Percentiles rank a stretch among this genome's conserved stretches.
Conservation (phyloP, 108 stramenopile species). For the Cyclotella sp. region DNA sequence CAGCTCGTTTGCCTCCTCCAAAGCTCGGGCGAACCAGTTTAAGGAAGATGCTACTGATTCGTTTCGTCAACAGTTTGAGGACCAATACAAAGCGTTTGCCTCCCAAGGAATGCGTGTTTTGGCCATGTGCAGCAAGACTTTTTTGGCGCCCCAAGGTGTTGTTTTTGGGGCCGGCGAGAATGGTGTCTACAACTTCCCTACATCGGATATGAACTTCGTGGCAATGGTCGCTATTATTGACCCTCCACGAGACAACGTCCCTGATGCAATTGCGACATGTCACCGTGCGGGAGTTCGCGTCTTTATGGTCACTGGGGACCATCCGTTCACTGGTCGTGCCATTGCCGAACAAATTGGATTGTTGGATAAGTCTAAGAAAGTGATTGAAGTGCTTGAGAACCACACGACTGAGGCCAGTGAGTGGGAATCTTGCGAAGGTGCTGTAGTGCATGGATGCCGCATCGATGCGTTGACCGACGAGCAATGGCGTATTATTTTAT, state of each 20-base stretch:
- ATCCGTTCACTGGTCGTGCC: slow-evolving; percentile 91
- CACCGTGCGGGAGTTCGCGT: slow-evolving; percentile 94
- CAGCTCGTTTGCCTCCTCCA: slow-evolving; percentile 8
- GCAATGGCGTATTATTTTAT: slow-evolving; percentile 33
- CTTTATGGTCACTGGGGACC: slow-evolving; percentile 98
- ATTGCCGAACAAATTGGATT: slow-evolving; percentile 95
- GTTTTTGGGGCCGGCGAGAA: neutral
- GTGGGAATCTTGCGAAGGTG: slow-evolving; percentile 34
- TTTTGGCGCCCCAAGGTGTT: too few species aligned
- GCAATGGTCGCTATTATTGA: slow-evolving; percentile 73
- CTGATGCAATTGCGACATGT: slow-evolving; percentile 90
- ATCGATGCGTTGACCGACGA: slow-evolving; percentile 51
- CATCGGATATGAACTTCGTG: slow-evolving; percentile 62
- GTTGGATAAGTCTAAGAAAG: slow-evolving; percentile 64
- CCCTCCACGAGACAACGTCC: slow-evolving; percentile 88
- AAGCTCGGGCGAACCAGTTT: neutral
- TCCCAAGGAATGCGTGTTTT: too few species aligned
- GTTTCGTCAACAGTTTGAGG: too few species aligned
- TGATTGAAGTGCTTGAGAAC: slow-evolving; percentile 22
- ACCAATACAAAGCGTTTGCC: too few species aligned
- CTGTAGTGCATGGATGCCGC: slow-evolving; percentile 64
- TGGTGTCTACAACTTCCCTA: slow-evolving; percentile 15
- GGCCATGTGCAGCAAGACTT: too few species aligned
- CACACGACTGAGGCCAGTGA: slow-evolving; percentile 50
- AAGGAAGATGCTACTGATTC: too few species aligned